Evolutionary conservation across 225 moss, liverwort and hornwort genomes (phyloP).

Genomic region (Pseudisothecium myosuroides): DNA sequence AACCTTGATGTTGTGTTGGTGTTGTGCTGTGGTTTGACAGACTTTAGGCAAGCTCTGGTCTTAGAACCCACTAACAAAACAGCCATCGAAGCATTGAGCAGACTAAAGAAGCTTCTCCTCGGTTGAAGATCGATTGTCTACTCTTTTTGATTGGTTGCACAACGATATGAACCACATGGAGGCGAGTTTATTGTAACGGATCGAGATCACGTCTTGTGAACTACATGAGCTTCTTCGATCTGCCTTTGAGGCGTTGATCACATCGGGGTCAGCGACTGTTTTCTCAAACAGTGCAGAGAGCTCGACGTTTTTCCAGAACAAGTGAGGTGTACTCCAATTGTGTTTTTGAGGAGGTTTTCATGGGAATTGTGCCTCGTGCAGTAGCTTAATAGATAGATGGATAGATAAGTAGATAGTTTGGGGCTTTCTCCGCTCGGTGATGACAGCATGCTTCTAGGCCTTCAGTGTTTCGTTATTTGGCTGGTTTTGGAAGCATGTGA

Average conservation of each 20-base stretch:
- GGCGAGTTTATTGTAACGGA: neutral
- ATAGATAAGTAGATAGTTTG: neutral
- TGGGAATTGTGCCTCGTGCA: neutral
- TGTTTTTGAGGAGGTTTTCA: conserved; percentile 4
- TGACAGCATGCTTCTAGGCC: neutral
- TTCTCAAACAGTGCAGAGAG: neutral
- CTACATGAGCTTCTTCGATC: neutral
- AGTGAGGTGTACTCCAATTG: neutral
- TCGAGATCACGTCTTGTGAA: conserved; percentile 32
- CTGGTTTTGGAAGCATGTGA: neutral
- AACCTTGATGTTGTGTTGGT: neutral
- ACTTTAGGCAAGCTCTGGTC: conserved; percentile 92
- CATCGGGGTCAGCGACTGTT: neutral
- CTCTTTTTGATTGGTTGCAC: neutral
- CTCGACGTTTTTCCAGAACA: neutral
- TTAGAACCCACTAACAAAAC: conserved; percentile 99
- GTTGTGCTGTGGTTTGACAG: conserved; percentile 36
- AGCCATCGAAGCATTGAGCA: conserved; percentile 81
- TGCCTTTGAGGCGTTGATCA: neutral
- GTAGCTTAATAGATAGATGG: neutral
- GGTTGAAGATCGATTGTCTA: conserved; percentile 8
- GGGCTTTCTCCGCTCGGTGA: neutral
- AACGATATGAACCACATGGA: neutral
- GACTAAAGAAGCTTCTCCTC: conserved; percentile 73
- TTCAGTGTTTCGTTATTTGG: neutral